A percentile compares a stretch with the other conserved stretches of the same genome.
Evolutionary conservation across 768 basidiomycete species (phyloP).

Genomic region (Paxillus rubicundulus): DNA sequence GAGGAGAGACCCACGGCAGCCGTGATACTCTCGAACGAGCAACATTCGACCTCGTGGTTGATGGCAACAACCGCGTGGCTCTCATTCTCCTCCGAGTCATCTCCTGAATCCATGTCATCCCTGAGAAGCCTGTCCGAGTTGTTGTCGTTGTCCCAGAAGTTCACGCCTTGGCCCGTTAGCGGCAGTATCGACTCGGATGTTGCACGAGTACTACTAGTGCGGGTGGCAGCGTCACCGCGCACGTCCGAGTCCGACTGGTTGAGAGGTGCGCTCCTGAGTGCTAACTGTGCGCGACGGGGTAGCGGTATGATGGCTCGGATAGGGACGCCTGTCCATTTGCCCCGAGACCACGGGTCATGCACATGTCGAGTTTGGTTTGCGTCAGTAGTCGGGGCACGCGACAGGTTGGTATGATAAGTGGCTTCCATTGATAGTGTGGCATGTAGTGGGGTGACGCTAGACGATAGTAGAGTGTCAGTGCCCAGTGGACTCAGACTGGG

Average conservation of each 20-base stretch:
- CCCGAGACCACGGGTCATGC: neutral
- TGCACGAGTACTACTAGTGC: neutral
- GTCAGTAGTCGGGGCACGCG: neutral
- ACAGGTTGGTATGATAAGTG: no score
- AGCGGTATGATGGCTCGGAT: slow-evolving; percentile 24
- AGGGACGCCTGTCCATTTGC: slow-evolving; percentile 19
- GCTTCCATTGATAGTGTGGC: no score
- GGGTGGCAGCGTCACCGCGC: neutral
- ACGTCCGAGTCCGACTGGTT: neutral
- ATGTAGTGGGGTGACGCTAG: no score
- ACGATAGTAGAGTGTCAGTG: no score
- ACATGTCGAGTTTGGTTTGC: neutral
- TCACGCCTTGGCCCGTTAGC: no score
- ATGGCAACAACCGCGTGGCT: neutral
- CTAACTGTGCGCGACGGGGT: slow-evolving; percentile 9
- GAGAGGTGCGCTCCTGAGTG: neutral
- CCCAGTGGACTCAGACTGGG: no score
- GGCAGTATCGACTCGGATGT: no score
- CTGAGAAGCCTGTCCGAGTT: no score
- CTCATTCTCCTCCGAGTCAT: neutral
- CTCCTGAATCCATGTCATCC: neutral
- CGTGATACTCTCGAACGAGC: slow-evolving; percentile 27
- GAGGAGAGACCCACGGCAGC: slow-evolving; percentile 20
- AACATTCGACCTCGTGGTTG: slow-evolving; percentile 1
- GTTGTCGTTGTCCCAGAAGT: no score